Base-by-base conservation (phyloP, 345 rosid genomes). In the Salix caprea region DNA sequence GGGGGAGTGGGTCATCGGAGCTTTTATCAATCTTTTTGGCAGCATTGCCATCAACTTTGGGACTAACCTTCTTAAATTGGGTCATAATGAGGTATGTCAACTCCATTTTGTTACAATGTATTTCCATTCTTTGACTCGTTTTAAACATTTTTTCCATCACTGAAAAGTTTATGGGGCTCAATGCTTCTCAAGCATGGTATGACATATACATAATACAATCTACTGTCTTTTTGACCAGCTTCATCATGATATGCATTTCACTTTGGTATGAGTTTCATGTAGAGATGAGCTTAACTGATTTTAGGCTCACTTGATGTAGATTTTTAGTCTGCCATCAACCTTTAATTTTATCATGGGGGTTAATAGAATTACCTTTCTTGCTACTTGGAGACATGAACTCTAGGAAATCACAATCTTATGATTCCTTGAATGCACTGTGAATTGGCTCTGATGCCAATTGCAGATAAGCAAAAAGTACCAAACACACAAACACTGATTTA, bases 1-100 rank as follows among this genome's bases (percentile, higher is more conserved):
- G 99, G 98, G 98, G 84, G 98, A 93, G 82, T 96, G 99, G 99
- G 82, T 96, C 74, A 85, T 96, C 74, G 99, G 98, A 90, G 99
- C 99, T 82, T 86, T 91, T 82, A 96, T 96, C 80, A 96, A 93
- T 75, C 87, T 96, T 69, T 81, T 96, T 74, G 99, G 99, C 75
- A 96, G 99, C 79, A 91, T 96, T 82, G 98, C 98, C 85, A 96
- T 96, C 78, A 96, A 96, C 86, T 93, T 96, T 61, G 99, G 99
- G 71, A 96, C 99, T n/a, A 96, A 96, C 75, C 99, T 96, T 84
- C 96, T 96, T 72, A 96, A 96, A 87, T 81, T 96, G 80, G 99
- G 99, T 50, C 99, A 96, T 77, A 89, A 85, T 80, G 94, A 96
- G 96, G 99, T 96, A 62, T 50, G 74, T 39, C 14, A 67, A 73